Evolutionary conservation across 768 basidiomycete genomes (phyloP).

Genomic region (Rhodotorula sphaerocarpa): DNA sequence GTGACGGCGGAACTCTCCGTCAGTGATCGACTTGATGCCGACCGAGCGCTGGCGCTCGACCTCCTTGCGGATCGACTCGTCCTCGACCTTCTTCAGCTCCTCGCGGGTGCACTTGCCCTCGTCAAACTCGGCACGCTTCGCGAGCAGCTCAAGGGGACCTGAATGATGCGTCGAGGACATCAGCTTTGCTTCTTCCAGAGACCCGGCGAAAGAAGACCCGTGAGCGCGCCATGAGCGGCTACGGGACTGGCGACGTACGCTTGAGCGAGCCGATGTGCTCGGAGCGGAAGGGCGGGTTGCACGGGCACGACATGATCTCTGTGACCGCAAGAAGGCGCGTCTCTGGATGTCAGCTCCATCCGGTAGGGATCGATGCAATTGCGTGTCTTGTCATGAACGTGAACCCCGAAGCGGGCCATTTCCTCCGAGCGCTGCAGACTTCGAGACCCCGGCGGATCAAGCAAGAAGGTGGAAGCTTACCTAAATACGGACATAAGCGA

Average conservation of each 20-base stretch:
- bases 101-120: constrained; percentile 29
- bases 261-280: constrained; percentile 40
- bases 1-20: constrained; percentile 38
- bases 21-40: constrained; percentile 35
- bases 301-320: not conserved
- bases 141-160: constrained; percentile 35
- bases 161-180: not conserved
- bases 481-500: too few species aligned
- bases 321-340: too few species aligned
- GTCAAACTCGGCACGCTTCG: constrained; percentile 32
- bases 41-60: constrained; percentile 25
- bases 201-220: not conserved
- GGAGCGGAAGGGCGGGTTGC: constrained; percentile 36
- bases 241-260: constrained; percentile 10
- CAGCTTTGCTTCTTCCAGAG: not conserved
- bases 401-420: too few species aligned
- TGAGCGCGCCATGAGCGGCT: too few species aligned
- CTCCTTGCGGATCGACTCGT: constrained; percentile 34
- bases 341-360: too few species aligned
- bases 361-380: too few species aligned
- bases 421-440: too few species aligned
- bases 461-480: too few species aligned
- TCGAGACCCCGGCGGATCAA: too few species aligned
- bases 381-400: too few species aligned
- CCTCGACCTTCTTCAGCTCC: constrained; percentile 36